Conservation (phyloP, 345 rosid genomes). For the Aquilaria yunnanensis region DNA sequence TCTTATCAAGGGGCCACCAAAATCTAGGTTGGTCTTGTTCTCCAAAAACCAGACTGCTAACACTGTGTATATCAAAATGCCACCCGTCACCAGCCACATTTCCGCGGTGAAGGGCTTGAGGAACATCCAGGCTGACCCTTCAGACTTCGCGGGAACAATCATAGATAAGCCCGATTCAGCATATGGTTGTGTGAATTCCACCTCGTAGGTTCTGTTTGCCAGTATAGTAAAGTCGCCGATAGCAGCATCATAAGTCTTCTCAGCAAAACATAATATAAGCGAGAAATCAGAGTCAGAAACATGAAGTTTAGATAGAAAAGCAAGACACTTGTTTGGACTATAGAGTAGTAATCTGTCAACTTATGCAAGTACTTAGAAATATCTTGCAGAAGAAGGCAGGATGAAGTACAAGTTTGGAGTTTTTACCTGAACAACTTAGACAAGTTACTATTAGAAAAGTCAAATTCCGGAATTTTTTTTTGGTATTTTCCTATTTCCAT, state of each 20-base stretch:
- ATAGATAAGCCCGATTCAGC: conserved; percentile 40
- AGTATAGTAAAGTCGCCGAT: conserved; percentile 48
- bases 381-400: too few species aligned
- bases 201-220: conserved; percentile 23
- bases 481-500: too few species aligned
- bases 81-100: conserved; percentile 34
- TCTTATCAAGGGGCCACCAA: conserved; percentile 21
- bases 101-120: conserved; percentile 33
- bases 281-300: neutral
- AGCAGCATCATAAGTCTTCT: conserved; percentile 26
- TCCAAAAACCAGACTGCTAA: conserved; percentile 42
- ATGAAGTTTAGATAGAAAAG: too few species aligned
- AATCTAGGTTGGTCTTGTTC: conserved; percentile 24
- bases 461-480: too few species aligned
- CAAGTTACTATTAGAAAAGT: too few species aligned
- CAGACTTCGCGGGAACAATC: conserved; percentile 25
- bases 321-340: too few species aligned
- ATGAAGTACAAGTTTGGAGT: too few species aligned
- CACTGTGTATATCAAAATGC: conserved; percentile 29
- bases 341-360: neutral
- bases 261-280: conserved; percentile 2
- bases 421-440: too few species aligned
- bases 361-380: too few species aligned
- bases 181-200: conserved; percentile 46
- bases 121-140: conserved; percentile 29